Evolutionary conservation across 495 filamentous ascomycete species (phyloP).

Genomic region (Aspergillus biplanus): DNA sequence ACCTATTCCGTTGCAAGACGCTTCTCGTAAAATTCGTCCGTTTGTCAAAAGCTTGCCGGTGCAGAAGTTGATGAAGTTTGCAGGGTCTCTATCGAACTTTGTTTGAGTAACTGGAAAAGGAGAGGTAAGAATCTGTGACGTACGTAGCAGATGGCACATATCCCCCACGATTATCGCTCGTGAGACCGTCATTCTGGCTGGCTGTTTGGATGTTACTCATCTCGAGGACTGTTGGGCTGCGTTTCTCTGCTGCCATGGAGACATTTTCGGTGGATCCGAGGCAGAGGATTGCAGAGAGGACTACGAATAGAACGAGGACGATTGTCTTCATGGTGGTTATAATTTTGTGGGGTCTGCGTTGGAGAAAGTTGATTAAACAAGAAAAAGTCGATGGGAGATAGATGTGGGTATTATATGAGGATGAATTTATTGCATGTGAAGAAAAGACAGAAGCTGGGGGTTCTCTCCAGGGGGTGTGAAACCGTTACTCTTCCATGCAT

Average conservation of each 20-base stretch:
- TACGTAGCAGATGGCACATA: conserved; percentile 13
- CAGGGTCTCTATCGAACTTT: conserved; percentile 2
- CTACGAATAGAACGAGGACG: not conserved
- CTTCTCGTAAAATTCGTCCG: not conserved
- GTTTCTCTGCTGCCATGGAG: not conserved
- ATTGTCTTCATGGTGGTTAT: not conserved
- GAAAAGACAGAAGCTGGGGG: not conserved
- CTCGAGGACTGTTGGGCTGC: conserved; percentile 15
- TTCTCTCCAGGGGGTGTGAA: no score
- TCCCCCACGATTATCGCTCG: conserved; percentile 11
- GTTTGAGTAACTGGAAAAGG: not conserved
- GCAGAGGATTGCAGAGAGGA: not conserved
- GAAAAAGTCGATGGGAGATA: not conserved
- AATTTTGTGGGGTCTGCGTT: not conserved
- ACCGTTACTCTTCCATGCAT: no score
- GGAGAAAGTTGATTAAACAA: not conserved
- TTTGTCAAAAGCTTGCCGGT: conserved; percentile 6
- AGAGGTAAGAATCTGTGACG: not conserved
- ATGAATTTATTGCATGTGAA: not conserved
- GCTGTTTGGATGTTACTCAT: conserved; percentile 15
- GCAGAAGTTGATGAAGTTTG: conserved; percentile 20
- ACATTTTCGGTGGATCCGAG: not conserved
- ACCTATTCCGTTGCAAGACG: conserved; percentile 16
- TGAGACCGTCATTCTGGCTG: conserved; percentile 15
- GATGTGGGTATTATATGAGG: not conserved